phyloP scores from a whole-genome alignment of 257 asterid species.

The Hygrophila difformis region DNA sequence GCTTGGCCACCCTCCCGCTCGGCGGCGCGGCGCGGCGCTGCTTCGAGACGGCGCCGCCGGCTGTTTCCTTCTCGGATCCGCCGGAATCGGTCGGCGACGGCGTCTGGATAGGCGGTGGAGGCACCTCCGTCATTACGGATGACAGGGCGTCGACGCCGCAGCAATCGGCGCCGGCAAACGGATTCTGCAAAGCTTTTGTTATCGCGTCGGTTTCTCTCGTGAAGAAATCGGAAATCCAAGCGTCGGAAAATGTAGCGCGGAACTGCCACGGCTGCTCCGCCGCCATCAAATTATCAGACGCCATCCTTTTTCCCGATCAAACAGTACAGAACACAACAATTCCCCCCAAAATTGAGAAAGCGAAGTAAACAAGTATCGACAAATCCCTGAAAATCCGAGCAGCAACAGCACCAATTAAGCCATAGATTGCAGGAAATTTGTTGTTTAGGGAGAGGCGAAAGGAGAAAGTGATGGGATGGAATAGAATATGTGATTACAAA shows the following conservation, averaged over 20 bases:
- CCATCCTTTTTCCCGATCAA: slow-evolving; percentile 31
- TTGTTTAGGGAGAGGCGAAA: too few relatives aligned
- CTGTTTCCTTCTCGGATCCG: slow-evolving; percentile 51
- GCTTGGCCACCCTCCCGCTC: slow-evolving; percentile 48
- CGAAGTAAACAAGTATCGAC: too few relatives aligned
- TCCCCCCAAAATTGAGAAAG: too few relatives aligned
- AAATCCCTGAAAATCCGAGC: too few relatives aligned
- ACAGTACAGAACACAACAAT: too few relatives aligned
- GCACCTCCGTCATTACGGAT: slow-evolving; percentile 26
- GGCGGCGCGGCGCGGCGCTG: slow-evolving; percentile 21
- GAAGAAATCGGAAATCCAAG: slow-evolving; percentile 47
- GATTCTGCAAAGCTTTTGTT: slow-evolving; percentile 46
- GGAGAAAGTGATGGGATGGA: too few relatives aligned
- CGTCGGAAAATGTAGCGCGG: slow-evolving; percentile 44
- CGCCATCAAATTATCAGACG: slow-evolving; percentile 44
- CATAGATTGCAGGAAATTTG: too few relatives aligned
- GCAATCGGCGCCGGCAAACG: slow-evolving; percentile 21
- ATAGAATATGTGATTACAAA: too few relatives aligned
- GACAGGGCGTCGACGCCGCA: slow-evolving; percentile 28
- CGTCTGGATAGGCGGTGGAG: slow-evolving; percentile 27
- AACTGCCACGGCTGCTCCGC: slow-evolving; percentile 55
- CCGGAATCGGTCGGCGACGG: slow-evolving; percentile 51
- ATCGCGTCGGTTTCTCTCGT: slow-evolving; percentile 53
- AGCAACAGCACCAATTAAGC: too few relatives aligned
- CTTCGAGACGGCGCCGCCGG: slow-evolving; percentile 22